Conservation (phyloP, 805 yeast genomes). For the Lachancea meyersii region DNA sequence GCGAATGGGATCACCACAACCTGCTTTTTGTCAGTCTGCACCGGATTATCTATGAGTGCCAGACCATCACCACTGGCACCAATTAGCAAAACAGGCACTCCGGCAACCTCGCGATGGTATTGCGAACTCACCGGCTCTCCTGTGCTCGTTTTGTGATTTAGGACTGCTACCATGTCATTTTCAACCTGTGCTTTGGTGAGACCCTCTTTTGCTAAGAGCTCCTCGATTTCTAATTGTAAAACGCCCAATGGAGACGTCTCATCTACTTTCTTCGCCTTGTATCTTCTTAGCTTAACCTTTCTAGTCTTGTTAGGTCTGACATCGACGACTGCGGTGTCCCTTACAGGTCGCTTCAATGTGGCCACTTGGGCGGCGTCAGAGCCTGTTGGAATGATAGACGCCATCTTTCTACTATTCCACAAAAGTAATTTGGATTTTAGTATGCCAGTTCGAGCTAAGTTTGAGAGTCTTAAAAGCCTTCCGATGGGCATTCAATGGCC, state of each 20-base stretch:
- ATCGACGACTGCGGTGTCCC: neutral
- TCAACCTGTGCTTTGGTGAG: constrained; percentile 42
- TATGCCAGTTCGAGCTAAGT: neutral
- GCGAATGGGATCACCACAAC: constrained; percentile 81
- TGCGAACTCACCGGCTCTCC: constrained; percentile 32
- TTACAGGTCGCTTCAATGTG: constrained; percentile 8
- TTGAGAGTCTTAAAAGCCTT: neutral
- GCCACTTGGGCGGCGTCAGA: neutral
- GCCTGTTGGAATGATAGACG: neutral
- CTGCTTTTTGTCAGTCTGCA: constrained; percentile 40
- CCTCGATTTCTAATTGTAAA: constrained; percentile 64
- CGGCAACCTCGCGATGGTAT: constrained; percentile 53
- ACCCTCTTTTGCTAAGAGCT: constrained; percentile 40
- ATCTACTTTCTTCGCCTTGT: constrained; percentile 59
- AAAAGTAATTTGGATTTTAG: neutral
- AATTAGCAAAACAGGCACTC: constrained; percentile 52
- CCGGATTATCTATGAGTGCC: constrained; percentile 62
- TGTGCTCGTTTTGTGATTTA: constrained; percentile 48
- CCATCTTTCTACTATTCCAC: neutral
- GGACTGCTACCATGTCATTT: constrained; percentile 60
- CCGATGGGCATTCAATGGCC: neutral
- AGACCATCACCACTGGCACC: constrained; percentile 87
- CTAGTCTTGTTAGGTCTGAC: constrained; percentile 15
- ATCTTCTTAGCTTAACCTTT: constrained; percentile 43
- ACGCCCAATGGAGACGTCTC: constrained; percentile 79